phyloP scores from a whole-genome alignment of 805 yeast species.

The Pichia paraexigua region DNA sequence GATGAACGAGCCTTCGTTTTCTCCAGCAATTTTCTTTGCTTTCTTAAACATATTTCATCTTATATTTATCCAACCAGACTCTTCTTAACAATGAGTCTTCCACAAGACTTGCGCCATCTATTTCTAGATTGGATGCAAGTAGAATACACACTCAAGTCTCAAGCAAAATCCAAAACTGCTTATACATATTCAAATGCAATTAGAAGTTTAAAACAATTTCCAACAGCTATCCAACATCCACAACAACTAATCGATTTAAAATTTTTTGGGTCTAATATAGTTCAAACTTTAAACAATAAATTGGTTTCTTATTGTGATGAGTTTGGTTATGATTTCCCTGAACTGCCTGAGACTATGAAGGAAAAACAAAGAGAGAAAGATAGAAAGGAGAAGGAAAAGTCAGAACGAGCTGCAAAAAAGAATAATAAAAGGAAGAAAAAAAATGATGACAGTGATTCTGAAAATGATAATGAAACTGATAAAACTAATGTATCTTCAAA shows the following conservation, averaged over 20 bases:
- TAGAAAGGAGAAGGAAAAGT: constrained; percentile 3
- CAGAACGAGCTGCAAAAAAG: background rate
- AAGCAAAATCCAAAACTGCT: constrained; percentile 24
- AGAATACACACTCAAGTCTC: constrained; percentile 26
- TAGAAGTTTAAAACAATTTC: constrained; percentile 39
- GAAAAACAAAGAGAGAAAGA: background rate
- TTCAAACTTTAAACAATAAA: constrained; percentile 39
- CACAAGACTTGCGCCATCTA: constrained; percentile 41
- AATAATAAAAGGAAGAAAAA: background rate
- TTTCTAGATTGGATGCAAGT: constrained; percentile 55
- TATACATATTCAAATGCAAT: constrained; percentile 50
- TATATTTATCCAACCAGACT: background rate
- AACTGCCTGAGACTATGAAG: background rate
- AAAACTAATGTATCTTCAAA: background rate
- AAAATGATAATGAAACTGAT: background rate
- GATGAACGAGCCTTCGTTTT: background rate
- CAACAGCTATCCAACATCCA: constrained; percentile 44
- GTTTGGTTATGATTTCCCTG: constrained; percentile 41
- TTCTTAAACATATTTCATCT: background rate
- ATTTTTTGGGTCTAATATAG: constrained; percentile 67
- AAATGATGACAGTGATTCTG: background rate
- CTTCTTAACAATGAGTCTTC: constrained; percentile 32
- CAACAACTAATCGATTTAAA: constrained; percentile 50
- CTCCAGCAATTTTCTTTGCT: background rate
- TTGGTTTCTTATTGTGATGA: constrained; percentile 50